Percentiles rank a stretch among this genome's conserved stretches.
Conservation (phyloP, 2,329 filamentous ascomycete species). For the Fusarium denticulatum region DNA sequence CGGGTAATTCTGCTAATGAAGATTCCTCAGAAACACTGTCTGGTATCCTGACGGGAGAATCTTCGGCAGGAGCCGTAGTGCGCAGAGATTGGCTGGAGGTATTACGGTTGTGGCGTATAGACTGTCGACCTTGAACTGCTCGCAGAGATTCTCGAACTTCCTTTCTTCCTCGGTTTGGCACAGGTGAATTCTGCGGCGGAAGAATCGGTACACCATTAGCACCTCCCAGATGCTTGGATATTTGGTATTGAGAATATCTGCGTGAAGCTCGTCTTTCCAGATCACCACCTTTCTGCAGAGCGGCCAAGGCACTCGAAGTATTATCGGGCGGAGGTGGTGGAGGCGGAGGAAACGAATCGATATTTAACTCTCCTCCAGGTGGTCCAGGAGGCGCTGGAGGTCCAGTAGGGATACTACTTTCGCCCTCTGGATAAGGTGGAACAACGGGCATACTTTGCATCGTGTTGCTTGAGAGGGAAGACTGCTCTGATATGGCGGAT, state of each 20-base stretch:
- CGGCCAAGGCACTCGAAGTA: constrained; percentile 88
- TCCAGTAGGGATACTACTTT: constrained; percentile 59
- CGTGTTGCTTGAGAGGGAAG: constrained; percentile 76
- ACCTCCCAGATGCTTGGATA: constrained; percentile 89
- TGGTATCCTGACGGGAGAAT: constrained; percentile 69
- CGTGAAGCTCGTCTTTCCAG: constrained; percentile 91
- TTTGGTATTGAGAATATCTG: constrained; percentile 95
- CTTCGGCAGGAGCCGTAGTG: constrained; percentile 57
- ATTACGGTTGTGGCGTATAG: constrained; percentile 60
- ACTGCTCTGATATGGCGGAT: constrained; percentile 67
- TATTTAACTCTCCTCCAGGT: constrained; percentile 57
- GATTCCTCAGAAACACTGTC: constrained; percentile 72
- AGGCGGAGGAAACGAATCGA: constrained; percentile 76
- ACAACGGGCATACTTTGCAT: constrained; percentile 81
- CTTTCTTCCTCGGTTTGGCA: constrained; percentile 82
- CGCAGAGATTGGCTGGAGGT: constrained; percentile 56
- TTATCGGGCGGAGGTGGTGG: constrained; percentile 75
- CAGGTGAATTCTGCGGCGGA: constrained; percentile 81
- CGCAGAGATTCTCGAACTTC: constrained; percentile 88
- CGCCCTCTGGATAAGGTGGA: constrained; percentile 74
- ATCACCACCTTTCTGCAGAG: constrained; percentile 90
- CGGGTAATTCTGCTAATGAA: constrained; percentile 31
- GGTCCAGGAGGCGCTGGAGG: constrained; percentile 54
- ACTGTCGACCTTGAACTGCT: constrained; percentile 66
- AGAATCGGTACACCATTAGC: constrained; percentile 88